Evolutionary conservation across 2,329 filamentous ascomycete species (phyloP).

Genomic region (Aureobasidium uvarum): DNA sequence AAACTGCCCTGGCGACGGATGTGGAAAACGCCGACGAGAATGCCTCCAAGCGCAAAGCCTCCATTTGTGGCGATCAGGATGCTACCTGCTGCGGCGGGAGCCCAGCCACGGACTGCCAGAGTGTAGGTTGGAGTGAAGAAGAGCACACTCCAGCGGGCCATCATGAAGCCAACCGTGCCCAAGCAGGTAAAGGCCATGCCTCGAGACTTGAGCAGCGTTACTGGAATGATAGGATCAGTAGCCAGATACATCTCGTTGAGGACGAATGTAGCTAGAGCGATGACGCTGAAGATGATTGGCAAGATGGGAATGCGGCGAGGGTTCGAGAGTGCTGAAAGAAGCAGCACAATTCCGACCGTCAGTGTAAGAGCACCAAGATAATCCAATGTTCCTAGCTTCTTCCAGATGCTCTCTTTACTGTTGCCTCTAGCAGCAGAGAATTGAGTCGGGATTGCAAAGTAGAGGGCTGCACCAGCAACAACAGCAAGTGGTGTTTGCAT

Average conservation of each 20-base stretch:
- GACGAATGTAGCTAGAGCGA: slow-evolving; percentile 58
- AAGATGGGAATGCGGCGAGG: slow-evolving; percentile 58
- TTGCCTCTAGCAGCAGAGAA: slow-evolving; percentile 35
- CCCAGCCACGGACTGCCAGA: slow-evolving; percentile 69
- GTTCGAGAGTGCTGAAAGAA: slow-evolving; percentile 68
- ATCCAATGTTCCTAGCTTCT: slow-evolving; percentile 64
- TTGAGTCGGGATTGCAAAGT: slow-evolving; percentile 61
- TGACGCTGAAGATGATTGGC: slow-evolving; percentile 60
- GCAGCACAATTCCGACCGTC: slow-evolving; percentile 63
- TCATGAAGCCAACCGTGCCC: slow-evolving; percentile 74
- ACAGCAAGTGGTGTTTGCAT: slow-evolving; percentile 65
- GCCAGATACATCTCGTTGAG: slow-evolving; percentile 63
- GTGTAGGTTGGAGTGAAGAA: slow-evolving; percentile 81
- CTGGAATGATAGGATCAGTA: slow-evolving; percentile 70
- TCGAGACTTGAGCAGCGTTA: slow-evolving; percentile 66
- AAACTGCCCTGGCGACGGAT: slow-evolving; percentile 71
- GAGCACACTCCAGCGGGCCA: slow-evolving; percentile 73
- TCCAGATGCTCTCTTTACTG: slow-evolving; percentile 48
- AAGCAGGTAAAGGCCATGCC: slow-evolving; percentile 71
- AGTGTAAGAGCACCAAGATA: slow-evolving; percentile 70
- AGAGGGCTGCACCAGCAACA: slow-evolving; percentile 60
- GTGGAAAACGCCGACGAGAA: slow-evolving; percentile 72
- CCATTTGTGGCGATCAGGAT: slow-evolving; percentile 79
- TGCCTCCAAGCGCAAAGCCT: slow-evolving; percentile 72
- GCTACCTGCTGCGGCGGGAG: slow-evolving; percentile 67